A percentile compares a stretch with the other conserved stretches of the same genome.
Evolutionary conservation across 2,329 filamentous ascomycete species (phyloP).

Genomic region (Coniochaeta ligniaria): DNA sequence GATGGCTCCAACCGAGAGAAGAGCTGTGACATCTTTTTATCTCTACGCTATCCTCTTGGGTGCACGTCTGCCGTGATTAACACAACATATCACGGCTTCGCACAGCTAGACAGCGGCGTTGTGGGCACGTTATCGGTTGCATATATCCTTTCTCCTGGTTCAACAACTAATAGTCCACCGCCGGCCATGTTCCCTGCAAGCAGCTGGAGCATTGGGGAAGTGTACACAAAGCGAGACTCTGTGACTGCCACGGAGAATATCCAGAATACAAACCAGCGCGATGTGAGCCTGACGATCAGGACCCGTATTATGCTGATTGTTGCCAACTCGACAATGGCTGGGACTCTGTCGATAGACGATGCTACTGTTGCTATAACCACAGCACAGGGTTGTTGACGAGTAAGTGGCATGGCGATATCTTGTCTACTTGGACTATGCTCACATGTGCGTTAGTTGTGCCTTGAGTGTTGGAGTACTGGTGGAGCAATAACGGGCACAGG

Average conservation of each 20-base stretch:
- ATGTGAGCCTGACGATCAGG: not conserved
- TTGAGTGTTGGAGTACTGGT: not conserved
- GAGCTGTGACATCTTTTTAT: not conserved
- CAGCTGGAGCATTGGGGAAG: not conserved
- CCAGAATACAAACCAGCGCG: not conserved
- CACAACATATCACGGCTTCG: constrained; percentile 1
- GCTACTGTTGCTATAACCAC: not conserved
- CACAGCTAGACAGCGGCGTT: not conserved
- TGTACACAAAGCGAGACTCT: not conserved
- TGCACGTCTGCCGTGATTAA: constrained; percentile 3
- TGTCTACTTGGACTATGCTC: not conserved
- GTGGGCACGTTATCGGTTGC: not conserved
- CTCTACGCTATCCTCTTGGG: constrained; percentile 5
- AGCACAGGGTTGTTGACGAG: not conserved
- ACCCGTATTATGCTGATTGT: not conserved
- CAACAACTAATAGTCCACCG: not conserved
- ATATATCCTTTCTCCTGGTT: not conserved
- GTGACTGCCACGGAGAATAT: not conserved
- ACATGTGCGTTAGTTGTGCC: not conserved
- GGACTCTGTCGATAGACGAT: not conserved
- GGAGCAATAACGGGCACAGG: no score
- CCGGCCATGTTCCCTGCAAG: not conserved
- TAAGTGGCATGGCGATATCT: not conserved
- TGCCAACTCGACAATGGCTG: not conserved
- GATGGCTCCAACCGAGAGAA: not conserved